Evolutionary conservation across 805 yeast species (phyloP), one percentile per base, ranked within the genome.

Genomic region (Vanderwaltozyma yarrowii): DNA sequence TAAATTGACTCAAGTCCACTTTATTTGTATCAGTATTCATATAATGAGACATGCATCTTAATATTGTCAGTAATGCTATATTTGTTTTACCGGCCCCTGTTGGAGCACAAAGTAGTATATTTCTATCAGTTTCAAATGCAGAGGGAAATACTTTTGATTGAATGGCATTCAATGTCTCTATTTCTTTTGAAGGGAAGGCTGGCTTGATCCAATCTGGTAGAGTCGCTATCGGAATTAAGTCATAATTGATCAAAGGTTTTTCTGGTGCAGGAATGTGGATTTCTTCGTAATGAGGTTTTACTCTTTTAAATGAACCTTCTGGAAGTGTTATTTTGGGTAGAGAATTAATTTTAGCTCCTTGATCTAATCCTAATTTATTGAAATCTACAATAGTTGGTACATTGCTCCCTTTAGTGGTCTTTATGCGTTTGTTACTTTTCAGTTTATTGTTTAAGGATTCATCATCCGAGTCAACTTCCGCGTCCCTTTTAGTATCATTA

Each of bases 21-120:
- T 66, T 60, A 0, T 79, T 80, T 21, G 68, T 62, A 1, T 49
- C 52, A 4, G 51, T 51, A 33, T 68, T 61, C 50, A 80, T 64
- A 52, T 61, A 73, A 34, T 78, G 69, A 0, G 73, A 62, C 16
- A 88, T 54, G 0, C 81, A 66, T 35, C 80, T 62, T n/a, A 88
- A 64, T 4, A 84, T 69, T 0, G 95, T 67, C 33, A 92, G 61
- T 78, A 92, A 74, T 0, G 99, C 99, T 21, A 92, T 95, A 56
- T 92, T 92, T 17, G 98, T 89, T 57, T 89, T 89, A 64, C 98
- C 98, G 2, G 96, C 96, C 65, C 98, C 98, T 0, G 98, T 89
- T 6, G 98, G 98, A 1, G 98, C 97, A 70, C 97, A 89, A 48
- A 89, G 65, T 14, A 89, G 63, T 29, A 92, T 56, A 50, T 88